Base-by-base conservation (phyloP, 306 rosid genomes). In the Mimosa pudica region DNA sequence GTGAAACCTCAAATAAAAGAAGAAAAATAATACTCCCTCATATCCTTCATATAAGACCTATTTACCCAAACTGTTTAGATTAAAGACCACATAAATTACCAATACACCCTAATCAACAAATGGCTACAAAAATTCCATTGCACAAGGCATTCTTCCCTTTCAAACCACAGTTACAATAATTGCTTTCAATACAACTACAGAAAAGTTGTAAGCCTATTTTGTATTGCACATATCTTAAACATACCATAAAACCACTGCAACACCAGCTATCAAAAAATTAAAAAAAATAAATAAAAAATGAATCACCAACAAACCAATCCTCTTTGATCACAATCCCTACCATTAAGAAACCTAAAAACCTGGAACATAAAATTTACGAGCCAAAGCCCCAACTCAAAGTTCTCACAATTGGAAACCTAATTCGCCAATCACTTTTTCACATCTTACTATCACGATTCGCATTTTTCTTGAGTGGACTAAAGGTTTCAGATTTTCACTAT, bases 321-420 rank as follows among this genome's bases (percentile, higher is more conserved):
- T 11, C 18, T 32, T 47, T 33, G 42, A 47, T 70, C 74, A 70
- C 60, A 30, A 36, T 70, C 46, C 32, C 71, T 38, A 66, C 30
- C 45, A 61, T 55, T 20, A 46, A 58, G 42, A 17, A 54, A 17
- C 60, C 60, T 17, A 54, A 54, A 77, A 77, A 49, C 71, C 76
- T 57, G 70, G 58, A 16, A 36, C 30, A 60, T 18, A 16, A 60
- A 32, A 35, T 35, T 32, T 64, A 45, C 51, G 13, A 1, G 44
- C 35, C 44, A 24, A 12, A 61, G 70, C 35, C n/a, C 38, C 49
- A 10, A 54, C 1, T 54, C 61, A 54, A 1, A n/a, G n/a, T n/a
- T n/a, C n/a, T n/a, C n/a, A n/a, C n/a, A n/a, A n/a, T n/a, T 54
- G 6, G 52, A 38, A 52, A 33, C 58, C 65, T 16, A 47, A 4